Base-by-base conservation (phyloP, 1,284 basidiomycete genomes). In the Malassezia cuniculi region DNA sequence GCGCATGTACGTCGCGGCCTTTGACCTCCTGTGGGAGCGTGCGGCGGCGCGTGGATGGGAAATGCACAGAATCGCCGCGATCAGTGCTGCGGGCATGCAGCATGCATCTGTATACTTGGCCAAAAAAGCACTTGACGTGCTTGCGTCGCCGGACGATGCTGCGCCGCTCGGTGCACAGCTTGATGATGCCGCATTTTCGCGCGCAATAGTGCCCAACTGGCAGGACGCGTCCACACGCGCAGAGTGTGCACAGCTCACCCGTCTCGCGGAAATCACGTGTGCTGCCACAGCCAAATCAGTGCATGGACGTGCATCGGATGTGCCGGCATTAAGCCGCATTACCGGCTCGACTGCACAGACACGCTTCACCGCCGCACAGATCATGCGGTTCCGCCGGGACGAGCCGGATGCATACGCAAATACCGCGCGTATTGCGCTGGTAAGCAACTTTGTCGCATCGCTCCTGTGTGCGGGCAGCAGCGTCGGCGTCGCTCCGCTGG, bases 51-150 rank as follows among this genome's bases (percentile, higher is more conserved):
- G 73, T 4, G 73, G 73, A 8, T 76, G 82, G 35, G 72, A 79
- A 36, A 71, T 82, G 38, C 57, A 67, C 22, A 69, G 72, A 16
- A 78, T 84, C 50, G 69, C 69, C 2, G 79, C 75, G 8, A 73
- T 85, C 42, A 80, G 79, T 25, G 81, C 81, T 5, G 80, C 80
- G 19, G 81, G 78, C 5, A 82, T 86, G 80, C 85, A 90, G 80
- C 85, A 90, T 63, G 84, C 85, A 8, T 84, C 82, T 1, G 82
- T 87, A 7, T 87, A 82, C 64, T 87, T 83, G 80, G 81, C 81
- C 0, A 55, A 69, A 8, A 68, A 71, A 3, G 80, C 80, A 0
- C 71, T 75, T 31, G 38, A 48, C 0, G 60, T 77, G 5, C 73
- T 89, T 6, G 68, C 72, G 1, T 69, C 69, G 1, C 71, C 86